Conservation (phyloP, 2,329 filamentous ascomycete species). For the Botryotinia narcissicola region DNA sequence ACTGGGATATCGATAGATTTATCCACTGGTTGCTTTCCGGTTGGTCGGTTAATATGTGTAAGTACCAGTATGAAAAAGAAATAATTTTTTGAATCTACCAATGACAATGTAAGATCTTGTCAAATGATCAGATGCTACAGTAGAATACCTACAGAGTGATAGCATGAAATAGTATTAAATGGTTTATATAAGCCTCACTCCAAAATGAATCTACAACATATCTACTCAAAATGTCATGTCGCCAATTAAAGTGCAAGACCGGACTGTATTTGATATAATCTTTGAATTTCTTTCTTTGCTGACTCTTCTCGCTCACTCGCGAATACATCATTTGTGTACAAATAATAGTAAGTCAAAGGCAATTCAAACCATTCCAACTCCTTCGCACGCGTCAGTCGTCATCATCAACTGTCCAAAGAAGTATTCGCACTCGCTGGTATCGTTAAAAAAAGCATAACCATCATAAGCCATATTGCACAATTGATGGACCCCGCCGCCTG, state of each 20-base stretch:
- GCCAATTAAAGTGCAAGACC: not conserved
- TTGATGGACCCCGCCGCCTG: not conserved
- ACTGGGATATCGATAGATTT: not conserved
- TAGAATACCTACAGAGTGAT: not conserved
- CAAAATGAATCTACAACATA: not conserved
- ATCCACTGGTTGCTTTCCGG: not conserved
- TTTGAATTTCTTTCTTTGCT: not conserved
- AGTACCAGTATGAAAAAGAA: not conserved
- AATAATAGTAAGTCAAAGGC: not conserved
- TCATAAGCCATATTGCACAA: conserved; percentile 12
- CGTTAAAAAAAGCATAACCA: conserved; percentile 17
- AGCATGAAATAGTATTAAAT: not conserved
- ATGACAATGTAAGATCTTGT: not conserved
- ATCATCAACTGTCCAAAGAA: conserved; percentile 2
- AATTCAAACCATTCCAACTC: conserved; percentile 2
- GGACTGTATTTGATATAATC: not conserved
- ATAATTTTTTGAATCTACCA: not conserved
- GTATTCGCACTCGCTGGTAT: conserved; percentile 21
- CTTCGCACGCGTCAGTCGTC: not conserved
- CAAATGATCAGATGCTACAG: not conserved
- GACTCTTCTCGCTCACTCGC: not conserved
- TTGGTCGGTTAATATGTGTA: not conserved
- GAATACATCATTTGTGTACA: conserved; percentile 10
- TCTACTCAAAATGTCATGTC: not conserved
- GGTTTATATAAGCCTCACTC: not conserved